phyloP scores from a whole-genome alignment of 345 rosid species.

The Bretschneidera sinensis region DNA sequence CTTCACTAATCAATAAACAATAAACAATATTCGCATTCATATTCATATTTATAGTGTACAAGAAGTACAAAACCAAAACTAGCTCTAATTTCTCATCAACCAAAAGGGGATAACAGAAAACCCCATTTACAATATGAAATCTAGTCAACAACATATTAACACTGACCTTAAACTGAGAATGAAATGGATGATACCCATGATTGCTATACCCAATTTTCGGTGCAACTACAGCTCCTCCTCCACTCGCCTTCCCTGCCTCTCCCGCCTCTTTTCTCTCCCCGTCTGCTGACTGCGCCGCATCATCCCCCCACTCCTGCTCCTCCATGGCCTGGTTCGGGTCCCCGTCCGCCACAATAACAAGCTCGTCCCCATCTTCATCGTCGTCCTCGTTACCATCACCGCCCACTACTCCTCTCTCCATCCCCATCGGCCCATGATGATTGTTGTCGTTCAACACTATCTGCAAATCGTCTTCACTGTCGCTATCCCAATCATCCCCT shows the following conservation, averaged over 20 bases:
- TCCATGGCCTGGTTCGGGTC: conserved; percentile 52
- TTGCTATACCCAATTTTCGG: conserved; percentile 74
- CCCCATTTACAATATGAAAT: conserved; percentile 20
- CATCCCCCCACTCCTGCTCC: conserved; percentile 77
- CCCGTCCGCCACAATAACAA: conserved; percentile 68
- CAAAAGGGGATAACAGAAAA: conserved; percentile 13
- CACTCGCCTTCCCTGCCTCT: conserved; percentile 38
- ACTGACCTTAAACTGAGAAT: conserved; percentile 99
- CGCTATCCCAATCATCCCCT: conserved; percentile 81
- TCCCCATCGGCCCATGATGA: conserved; percentile 46
- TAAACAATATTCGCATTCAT: conserved; percentile 23
- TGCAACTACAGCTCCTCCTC: conserved; percentile 36
- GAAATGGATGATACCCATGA: conserved; percentile 90
- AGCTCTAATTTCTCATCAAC: conserved; percentile 4
- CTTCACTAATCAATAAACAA: conserved; percentile 20
- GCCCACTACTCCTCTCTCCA: conserved; percentile 47
- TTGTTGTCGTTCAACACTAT: conserved; percentile 80
- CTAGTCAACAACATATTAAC: conserved; percentile 33
- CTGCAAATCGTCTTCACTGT: conserved; percentile 95
- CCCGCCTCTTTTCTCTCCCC: conserved; percentile 62
- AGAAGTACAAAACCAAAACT: conserved; percentile 29
- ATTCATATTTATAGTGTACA: conserved; percentile 19
- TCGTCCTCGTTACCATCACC: conserved; percentile 61
- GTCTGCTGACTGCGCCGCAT: conserved; percentile 36
- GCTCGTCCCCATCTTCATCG: conserved; percentile 63